phyloP scores from a whole-genome alignment of 2,329 filamentous ascomycete genomes.

The Talaromyces sp. region DNA sequence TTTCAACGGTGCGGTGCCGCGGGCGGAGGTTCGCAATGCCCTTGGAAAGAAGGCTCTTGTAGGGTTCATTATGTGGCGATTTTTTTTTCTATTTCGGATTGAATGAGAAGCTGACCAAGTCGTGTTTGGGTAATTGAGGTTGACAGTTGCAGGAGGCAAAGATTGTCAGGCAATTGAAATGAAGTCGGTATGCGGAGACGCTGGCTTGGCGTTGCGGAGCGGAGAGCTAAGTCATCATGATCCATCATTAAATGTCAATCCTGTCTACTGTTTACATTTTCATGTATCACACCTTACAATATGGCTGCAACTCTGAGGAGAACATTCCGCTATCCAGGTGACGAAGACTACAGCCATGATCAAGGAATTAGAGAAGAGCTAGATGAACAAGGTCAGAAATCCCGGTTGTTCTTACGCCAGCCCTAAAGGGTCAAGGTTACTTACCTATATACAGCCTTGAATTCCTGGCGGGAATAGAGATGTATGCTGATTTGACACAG shows the following conservation, averaged over 20 bases:
- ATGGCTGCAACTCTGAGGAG: constrained; percentile 61
- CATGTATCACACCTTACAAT: neutral
- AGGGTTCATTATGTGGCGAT: neutral
- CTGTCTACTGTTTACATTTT: neutral
- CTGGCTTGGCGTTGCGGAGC: constrained; percentile 12
- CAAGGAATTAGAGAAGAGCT: constrained; percentile 55
- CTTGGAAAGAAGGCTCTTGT: constrained; percentile 1
- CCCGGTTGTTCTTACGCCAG: neutral
- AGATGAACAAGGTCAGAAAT: constrained; percentile 65
- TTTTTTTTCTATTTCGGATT: neutral
- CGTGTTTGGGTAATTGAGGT: neutral
- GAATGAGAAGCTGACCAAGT: neutral
- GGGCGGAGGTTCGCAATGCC: constrained; percentile 3
- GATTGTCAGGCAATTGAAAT: neutral
- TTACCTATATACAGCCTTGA: neutral
- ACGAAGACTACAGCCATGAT: constrained; percentile 44
- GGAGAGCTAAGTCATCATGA: neutral
- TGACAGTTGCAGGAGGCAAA: neutral
- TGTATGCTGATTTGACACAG: constrained; percentile 21
- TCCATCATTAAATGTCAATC: neutral
- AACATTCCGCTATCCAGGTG: constrained; percentile 69
- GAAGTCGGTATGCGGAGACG: neutral
- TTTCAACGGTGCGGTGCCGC: neutral
- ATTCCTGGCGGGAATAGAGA: no score
- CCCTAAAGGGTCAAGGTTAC: neutral